Conservation (phyloP, 768 basidiomycete species). For the Lactarius trivialis region DNA sequence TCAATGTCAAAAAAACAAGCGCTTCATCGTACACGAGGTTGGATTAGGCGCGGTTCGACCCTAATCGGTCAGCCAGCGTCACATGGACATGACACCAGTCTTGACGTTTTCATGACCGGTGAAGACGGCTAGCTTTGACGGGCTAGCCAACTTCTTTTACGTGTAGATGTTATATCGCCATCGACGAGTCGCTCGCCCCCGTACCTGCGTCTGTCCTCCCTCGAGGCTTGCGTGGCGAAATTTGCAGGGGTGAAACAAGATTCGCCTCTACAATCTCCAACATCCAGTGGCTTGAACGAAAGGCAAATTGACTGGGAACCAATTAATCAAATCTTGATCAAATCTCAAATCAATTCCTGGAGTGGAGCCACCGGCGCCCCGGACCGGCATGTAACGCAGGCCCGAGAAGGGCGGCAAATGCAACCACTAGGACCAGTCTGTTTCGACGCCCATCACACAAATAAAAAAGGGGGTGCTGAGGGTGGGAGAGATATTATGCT, state of each 20-base stretch:
- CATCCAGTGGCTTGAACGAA: background rate
- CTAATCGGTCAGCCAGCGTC: background rate
- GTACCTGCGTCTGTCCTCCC: background rate
- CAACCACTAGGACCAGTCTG: background rate
- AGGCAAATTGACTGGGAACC: background rate
- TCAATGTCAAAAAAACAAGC: background rate
- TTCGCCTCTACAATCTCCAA: background rate
- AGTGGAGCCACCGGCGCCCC: background rate
- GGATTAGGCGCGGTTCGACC: background rate
- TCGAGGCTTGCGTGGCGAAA: background rate
- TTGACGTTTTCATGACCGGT: constrained; percentile 11
- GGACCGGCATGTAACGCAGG: background rate
- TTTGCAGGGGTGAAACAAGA: too few species aligned
- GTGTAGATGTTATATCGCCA: background rate
- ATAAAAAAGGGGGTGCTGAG: background rate
- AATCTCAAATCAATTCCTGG: too few species aligned
- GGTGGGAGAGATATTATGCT: background rate
- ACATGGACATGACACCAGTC: constrained; percentile 9
- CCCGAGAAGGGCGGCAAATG: constrained; percentile 1
- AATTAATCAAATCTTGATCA: background rate
- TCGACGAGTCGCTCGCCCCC: background rate
- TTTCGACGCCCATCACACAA: background rate
- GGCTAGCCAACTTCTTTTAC: background rate
- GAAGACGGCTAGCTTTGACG: constrained; percentile 2
- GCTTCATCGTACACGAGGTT: background rate